Conservation (phyloP, 2,329 filamentous ascomycete species). For the Colletotrichum spaethianum region DNA sequence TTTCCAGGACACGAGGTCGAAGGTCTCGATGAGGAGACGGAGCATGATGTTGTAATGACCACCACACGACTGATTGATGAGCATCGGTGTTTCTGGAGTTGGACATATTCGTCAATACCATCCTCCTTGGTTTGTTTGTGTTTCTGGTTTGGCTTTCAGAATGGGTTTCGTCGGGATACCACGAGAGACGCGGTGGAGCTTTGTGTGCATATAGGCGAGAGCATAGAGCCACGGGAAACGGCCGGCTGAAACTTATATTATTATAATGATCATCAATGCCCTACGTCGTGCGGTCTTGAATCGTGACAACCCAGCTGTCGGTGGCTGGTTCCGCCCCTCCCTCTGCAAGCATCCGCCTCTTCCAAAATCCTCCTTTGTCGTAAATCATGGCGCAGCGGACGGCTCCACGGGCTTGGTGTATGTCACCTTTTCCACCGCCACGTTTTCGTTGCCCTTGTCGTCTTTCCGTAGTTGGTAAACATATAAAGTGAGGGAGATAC, state of each 20-base stretch:
- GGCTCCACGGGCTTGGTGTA: conserved; percentile 83
- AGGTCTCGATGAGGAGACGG: conserved; percentile 61
- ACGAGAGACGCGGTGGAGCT: conserved; percentile 13
- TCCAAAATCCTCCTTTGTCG: background rate
- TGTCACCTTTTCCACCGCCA: conserved; percentile 88
- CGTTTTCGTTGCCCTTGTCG: conserved; percentile 81
- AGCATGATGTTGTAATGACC: conserved; percentile 71
- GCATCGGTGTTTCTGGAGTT: conserved; percentile 41
- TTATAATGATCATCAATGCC: conserved; percentile 40
- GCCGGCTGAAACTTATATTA: conserved; percentile 33
- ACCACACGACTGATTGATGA: conserved; percentile 27
- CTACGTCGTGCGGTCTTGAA: conserved; percentile 34
- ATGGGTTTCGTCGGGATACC: conserved; percentile 28
- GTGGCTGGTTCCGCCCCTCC: conserved; percentile 13
- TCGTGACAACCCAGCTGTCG: conserved; percentile 28
- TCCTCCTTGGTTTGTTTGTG: conserved; percentile 26
- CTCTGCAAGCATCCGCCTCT: conserved; percentile 13
- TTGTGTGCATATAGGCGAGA: conserved; percentile 16
- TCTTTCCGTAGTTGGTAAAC: conserved; percentile 90
- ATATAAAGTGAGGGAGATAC: conserved; percentile 94
- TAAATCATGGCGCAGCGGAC: conserved; percentile 63
- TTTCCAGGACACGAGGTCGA: conserved; percentile 40
- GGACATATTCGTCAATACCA: conserved; percentile 36
- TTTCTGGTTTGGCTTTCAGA: conserved; percentile 20
- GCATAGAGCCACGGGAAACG: conserved; percentile 4